Base-by-base conservation (phyloP, 495 filamentous ascomycete genomes). In the Podospora fimiseda region DNA sequence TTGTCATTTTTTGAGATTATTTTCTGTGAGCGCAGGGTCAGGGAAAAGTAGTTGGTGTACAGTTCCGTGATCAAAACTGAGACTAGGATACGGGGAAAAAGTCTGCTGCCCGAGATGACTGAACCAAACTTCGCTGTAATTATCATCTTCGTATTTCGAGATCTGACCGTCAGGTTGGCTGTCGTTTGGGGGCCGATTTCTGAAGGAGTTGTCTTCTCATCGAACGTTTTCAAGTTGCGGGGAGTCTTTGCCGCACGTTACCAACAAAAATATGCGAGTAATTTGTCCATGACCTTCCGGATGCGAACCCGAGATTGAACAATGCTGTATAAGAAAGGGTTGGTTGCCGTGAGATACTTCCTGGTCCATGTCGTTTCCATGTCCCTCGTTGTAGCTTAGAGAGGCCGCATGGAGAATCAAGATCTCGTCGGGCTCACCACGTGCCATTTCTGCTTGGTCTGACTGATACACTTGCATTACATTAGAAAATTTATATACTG, bases 11-110 rank as follows among this genome's bases (percentile, higher is more conserved):
- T 52, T 18, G 50, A 50, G 50, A 56, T 45, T 58, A 42, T 41
- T 47, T 48, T 33, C 41, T 36, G 13, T 19, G 13, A 49, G 23
- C 48, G 51, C 43, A 48, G 52, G 51, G 52, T 51, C 52, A 59
- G 48, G 47, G 19, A 36, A 47, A 51, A 51, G 43, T 18, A n/a
- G 18, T 50, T 58, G 56, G 19, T n/a, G 9, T n/a, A 47, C 27
- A 30, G 44, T 47, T 14, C 43, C 5, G 15, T 23, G 3, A 13
- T 45, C 15, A 22, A 45, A 14, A 43, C 21, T 11, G 24, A 22
- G 43, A 15, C 15, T 42, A 15, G 15, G 39, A 19, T 16, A 18
- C 20, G 16, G 16, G 15, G 15, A 42, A 19, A 42, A 42, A 19
- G 15, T 42, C 39, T 42, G 15, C 39, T 42, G n/a, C n/a, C n/a